Evolutionary conservation across 495 filamentous ascomycete genomes (phyloP), one percentile per base, ranked within the genome.

Genomic region (Podospora anserina): DNA sequence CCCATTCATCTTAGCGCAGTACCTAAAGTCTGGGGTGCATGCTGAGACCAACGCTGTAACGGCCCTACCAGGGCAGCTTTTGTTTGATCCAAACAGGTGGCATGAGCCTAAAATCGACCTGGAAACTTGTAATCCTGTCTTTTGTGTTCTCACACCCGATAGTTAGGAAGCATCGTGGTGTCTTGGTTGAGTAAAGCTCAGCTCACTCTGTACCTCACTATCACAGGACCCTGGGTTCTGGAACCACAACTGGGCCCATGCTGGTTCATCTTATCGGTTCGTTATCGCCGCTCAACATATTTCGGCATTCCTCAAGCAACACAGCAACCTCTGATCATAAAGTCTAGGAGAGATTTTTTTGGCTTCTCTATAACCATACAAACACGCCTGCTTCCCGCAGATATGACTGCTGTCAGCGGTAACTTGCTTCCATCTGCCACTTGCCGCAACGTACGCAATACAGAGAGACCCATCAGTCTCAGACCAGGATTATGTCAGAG

Each of bases 11-110:
- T 70, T 68, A 56, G 57, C 53, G 64, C 49, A 30, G 16, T 58
- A 66, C 63, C 28, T 69, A 63, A 63, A 63, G 5, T 63, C 61
- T 63, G 61, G 61, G 61, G 61, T 63, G 61, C 61, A 63, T 63
- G 61, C 16, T 44, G 28, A 63, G 16, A 32, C 16, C 34, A 49
- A 63, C 30, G 61, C 61, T 32, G 61, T 63, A 63, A 53, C 61
- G 61, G 34, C 34, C 28, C 61, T 63, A 63, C 34, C 61, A 63
- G 16, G 19, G n/a, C 34, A 13, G 23, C n/a, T 27, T 63, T 18
- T 63, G n/a, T 49, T 18, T 30, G 59, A 28, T 61, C 59, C 59
- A 61, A 28, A 61, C 16, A 32, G 16, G 59, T 20, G 59, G 59
- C 9, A 61, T 28, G 26, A 30, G 59, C 16, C 27, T 26, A 61